phyloP scores from a whole-genome alignment of 169 alveolate species.

The Babesia divergens region DNA sequence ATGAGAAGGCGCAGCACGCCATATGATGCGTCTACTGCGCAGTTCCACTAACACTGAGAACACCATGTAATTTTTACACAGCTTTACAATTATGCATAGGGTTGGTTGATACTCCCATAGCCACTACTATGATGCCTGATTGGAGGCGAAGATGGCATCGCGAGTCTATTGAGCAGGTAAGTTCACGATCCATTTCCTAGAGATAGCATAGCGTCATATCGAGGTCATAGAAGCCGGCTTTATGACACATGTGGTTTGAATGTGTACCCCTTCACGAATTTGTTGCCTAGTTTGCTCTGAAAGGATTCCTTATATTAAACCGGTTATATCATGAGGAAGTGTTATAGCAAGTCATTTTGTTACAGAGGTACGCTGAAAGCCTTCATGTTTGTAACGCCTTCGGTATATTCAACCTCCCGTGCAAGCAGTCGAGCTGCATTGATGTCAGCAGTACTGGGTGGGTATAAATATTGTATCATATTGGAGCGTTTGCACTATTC shows the following conservation, averaged over 20 bases:
- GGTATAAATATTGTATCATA: slow-evolving; percentile 2
- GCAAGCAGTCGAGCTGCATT: slow-evolving; percentile 4
- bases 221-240: too few species aligned
- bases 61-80: background rate
- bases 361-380: background rate
- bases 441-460: slow-evolving; percentile 28
- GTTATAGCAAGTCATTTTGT: too few species aligned
- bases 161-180: slow-evolving; percentile 27
- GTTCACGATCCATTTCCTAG: too few species aligned
- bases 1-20: slow-evolving; percentile 77
- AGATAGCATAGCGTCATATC: too few species aligned
- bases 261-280: too few species aligned
- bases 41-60: background rate
- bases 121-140: background rate
- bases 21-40: slow-evolving; percentile 52
- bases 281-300: too few species aligned
- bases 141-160: slow-evolving; percentile 4
- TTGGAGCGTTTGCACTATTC: too few species aligned
- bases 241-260: too few species aligned
- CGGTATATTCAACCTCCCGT: slow-evolving; percentile 37
- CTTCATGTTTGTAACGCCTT: slow-evolving; percentile 16
- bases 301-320: too few species aligned
- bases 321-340: too few species aligned
- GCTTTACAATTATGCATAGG: too few species aligned
- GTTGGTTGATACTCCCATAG: too few species aligned